Percentiles rank a stretch among this genome's conserved stretches.
Evolutionary conservation across 495 filamentous ascomycete genomes (phyloP).

Genomic region (Xylaria longipes): DNA sequence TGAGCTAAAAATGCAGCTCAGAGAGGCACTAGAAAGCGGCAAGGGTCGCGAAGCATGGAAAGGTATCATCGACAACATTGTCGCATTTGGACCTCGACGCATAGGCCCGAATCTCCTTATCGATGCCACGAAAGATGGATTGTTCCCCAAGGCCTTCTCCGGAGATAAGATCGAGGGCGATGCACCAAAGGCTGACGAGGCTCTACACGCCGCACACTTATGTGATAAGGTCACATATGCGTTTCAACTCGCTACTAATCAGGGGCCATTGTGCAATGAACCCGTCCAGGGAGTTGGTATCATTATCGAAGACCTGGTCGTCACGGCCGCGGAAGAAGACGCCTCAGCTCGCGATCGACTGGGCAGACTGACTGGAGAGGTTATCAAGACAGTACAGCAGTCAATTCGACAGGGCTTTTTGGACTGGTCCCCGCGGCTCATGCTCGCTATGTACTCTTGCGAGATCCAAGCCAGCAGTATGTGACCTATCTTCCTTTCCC

Average conservation of each 20-base stretch:
- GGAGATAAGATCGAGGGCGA: constrained; percentile 45
- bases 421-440: constrained; percentile 91
- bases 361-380: constrained; percentile 87
- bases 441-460: constrained; percentile 98
- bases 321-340: constrained; percentile 62
- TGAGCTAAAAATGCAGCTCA: constrained; percentile 78
- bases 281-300: constrained; percentile 93
- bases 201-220: constrained; percentile 74
- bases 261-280: constrained; percentile 91
- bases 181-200: constrained; percentile 51
- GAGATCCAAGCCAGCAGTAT: constrained; percentile 95
- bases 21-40: constrained; percentile 65
- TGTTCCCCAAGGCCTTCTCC: constrained; percentile 75
- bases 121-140: constrained; percentile 75
- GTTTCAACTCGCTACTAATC: constrained; percentile 89
- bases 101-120: constrained; percentile 90
- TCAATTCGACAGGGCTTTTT: constrained; percentile 88
- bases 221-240: constrained; percentile 89
- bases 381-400: constrained; percentile 84
- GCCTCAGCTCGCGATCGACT: constrained; percentile 68
- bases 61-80: constrained; percentile 78
- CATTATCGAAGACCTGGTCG: constrained; percentile 80
- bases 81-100: constrained; percentile 85
- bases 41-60: constrained; percentile 79
- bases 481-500: constrained; percentile 35